Evolutionary conservation across 371 early-diverging fungal genomes (phyloP), one percentile per base, ranked within the genome.

Genomic region (Gilbertella persicaria): DNA sequence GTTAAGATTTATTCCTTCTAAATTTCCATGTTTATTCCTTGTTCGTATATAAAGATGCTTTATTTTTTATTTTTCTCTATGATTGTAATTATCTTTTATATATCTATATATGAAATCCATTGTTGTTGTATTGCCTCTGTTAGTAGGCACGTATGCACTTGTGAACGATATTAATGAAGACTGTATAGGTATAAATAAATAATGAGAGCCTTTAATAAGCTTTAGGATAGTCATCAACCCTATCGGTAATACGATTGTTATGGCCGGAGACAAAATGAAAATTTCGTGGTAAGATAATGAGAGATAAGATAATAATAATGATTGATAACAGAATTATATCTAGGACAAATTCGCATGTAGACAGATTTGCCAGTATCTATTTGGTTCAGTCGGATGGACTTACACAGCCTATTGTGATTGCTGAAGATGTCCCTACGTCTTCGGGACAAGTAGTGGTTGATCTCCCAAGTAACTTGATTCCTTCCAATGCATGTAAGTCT

Each of bases 211-310:
- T 28, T 28, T 5, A 28, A 28, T 28, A 28, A 9, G 4, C 40
- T 20, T 25, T 16, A 25, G 13, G 10, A 13, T 48, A 58, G 64
- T 64, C 8, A 35, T 42, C 8, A 54, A 36, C n/a, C 64, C 64
- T 19, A 58, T 64, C 26, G 49, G 58, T 21, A 64, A 64, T 33
- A 64, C 64, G 3, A 58, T 64, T 46, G 55, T 64, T 7, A 54
- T 46, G 23, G 64, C 64, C 21, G 64, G 64, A 24, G 58, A 58
- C 23, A 54, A 64, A 51, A 58, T 64, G 51, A 64, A 64, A 26
- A 64, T 64, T 50, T 23, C 41, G 25, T 64, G 61, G 61, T 60
- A 60, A 44, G 10, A 28, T 28, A 28, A 28, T 28, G 9, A 5
- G 4, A 17, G 10, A 42, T 21, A 25, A 25, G 20, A 19, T 19